Evolutionary conservation across 306 rosid species (phyloP).

Genomic region (Spatholobus suberectus): DNA sequence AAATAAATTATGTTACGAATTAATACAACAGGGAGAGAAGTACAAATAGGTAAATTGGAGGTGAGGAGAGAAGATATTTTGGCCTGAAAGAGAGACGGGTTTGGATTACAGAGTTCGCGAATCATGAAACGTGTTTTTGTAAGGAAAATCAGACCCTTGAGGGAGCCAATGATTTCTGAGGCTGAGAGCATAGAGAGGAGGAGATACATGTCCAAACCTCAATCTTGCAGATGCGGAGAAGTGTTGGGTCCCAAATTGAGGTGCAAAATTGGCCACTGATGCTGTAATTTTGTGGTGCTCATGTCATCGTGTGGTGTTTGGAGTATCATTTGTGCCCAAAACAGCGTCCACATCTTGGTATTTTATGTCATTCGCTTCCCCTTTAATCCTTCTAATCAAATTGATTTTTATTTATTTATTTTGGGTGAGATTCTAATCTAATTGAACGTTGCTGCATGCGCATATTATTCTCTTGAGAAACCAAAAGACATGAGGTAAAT

Average conservation of each 20-base stretch:
- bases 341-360: no score
- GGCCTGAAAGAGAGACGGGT: neutral
- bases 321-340: neutral
- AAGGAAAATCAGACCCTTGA: no score
- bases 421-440: no score
- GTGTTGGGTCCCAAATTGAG: constrained; percentile 2
- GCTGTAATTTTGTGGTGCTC: neutral
- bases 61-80: neutral
- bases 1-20: no score
- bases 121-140: neutral
- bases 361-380: no score
- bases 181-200: neutral
- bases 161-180: neutral
- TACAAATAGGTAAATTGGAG: no score
- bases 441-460: no score
- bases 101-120: neutral
- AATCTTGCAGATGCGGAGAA: neutral
- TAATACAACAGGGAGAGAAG: no score
- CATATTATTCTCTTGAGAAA: no score
- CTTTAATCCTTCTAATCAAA: neutral
- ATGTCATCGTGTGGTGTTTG: no score
- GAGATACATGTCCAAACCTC: neutral
- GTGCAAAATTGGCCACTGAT: neutral
- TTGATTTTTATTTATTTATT: no score
- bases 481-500: no score